These are phyloP conservation scores for Fonsecaea pedrosoi DNA, from an alignment of 2,329 filamentous ascomycete species.

Conservation along the genomic window DNA sequence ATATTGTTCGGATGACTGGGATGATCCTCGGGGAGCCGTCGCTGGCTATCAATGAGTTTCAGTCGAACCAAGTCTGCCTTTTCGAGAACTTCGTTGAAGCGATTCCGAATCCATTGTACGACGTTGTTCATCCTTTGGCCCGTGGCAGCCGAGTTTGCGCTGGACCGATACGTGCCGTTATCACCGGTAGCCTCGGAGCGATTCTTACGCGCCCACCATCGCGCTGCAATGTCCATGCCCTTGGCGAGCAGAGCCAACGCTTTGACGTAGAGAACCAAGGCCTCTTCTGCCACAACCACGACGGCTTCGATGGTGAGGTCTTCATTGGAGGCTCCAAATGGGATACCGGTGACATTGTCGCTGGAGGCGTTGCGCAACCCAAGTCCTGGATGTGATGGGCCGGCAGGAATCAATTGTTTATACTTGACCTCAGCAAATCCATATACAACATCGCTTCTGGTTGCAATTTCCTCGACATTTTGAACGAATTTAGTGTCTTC, in stretches of 20 bases:
- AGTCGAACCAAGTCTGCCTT: slow-evolving; percentile 94
- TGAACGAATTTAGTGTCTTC: slow-evolving; percentile 81
- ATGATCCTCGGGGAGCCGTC: slow-evolving; percentile 80
- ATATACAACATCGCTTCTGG: slow-evolving; percentile 92
- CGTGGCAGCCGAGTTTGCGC: slow-evolving; percentile 58
- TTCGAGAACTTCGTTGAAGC: slow-evolving; percentile 96
- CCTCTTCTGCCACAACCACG: slow-evolving; percentile 88
- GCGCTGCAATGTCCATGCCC: slow-evolving; percentile 91
- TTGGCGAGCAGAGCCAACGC: slow-evolving; percentile 86
- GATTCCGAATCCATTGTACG: slow-evolving; percentile 90
- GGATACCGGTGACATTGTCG: slow-evolving; percentile 46
- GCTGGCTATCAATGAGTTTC: slow-evolving; percentile 85
- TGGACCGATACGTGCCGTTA: slow-evolving; percentile 50
- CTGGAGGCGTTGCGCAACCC: slow-evolving; percentile 42
- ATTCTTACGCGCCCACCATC: slow-evolving; percentile 86
- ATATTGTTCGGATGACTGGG: slow-evolving; percentile 85
- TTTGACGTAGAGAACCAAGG: slow-evolving; percentile 94
- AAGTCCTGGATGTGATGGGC: slow-evolving; percentile 67
- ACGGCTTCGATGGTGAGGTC: slow-evolving; percentile 85
- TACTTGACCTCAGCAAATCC: slow-evolving; percentile 99
- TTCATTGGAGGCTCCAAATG: slow-evolving; percentile 58
- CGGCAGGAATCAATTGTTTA: slow-evolving; percentile 89
- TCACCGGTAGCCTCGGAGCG: slow-evolving; percentile 65
- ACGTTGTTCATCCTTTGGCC: slow-evolving; percentile 83
- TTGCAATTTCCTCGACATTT: slow-evolving; percentile 88